Base-by-base conservation (phyloP, 2,329 filamentous ascomycete species). In the Aspergillus sp. region DNA sequence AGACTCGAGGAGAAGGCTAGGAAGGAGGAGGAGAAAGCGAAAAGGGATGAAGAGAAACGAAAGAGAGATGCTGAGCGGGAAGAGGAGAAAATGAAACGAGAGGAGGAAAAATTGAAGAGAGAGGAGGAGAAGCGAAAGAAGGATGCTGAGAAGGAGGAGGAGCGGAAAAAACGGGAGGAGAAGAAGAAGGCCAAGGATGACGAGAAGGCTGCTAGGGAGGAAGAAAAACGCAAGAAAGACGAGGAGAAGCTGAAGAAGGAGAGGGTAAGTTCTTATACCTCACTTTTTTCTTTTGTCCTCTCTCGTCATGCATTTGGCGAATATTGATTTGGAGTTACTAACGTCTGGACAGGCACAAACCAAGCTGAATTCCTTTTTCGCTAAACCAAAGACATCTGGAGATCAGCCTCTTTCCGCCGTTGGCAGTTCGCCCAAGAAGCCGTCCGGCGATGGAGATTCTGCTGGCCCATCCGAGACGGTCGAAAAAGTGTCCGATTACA, bases 401-500 rank as follows among this genome's bases (percentile, higher is more conserved):
- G 59, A 69, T 46, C 58, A 70, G 3, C 59, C 66, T 12, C 61
- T 64, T 47, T 53, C 60, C 6, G 58, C 15, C 50, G 57, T 46
- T 14, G 62, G 43, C 77, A 79, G 58, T 64, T 69, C 61, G 9
- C 71, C 66, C 5, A 67, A 60, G 21, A 70, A 69, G 55, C 9
- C 58, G 1, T 46, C 62, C 0, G 23, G 35, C 11, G 61, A 61
- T 41, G 59, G 58, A 12, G n/a, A 50, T 19, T n/a, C 58, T 14
- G 58, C 57, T 9, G 55, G 62, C 9, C 17, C 56, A 3, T 55
- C 64, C 17, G 63, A 66, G 40, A 66, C 70, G 23, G 31, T 63
- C 7, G 61, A 69, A 53, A 64, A 67, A 6, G 52, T 67, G 23
- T 81, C 83, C 0, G 81, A 85, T 45, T 93, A 91, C 64, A 78